phyloP scores from a whole-genome alignment of 2,329 filamentous ascomycete species.

The Paramyrothecium sp. region DNA sequence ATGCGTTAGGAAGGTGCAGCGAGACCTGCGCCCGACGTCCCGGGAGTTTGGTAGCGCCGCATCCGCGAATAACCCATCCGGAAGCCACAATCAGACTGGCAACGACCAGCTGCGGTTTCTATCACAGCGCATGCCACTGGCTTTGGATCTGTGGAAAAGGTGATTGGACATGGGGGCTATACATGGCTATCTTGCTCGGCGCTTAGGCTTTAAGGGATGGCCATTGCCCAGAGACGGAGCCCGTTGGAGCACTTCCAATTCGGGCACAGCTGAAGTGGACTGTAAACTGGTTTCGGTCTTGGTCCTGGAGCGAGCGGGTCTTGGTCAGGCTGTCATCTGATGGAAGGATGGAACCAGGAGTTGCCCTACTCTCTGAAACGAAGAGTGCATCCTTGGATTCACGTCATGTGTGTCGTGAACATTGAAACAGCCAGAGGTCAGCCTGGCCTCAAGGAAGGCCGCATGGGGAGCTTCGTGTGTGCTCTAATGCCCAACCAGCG shows the following conservation, averaged over 20 bases:
- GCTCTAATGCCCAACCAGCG: neutral
- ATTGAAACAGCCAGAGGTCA: neutral
- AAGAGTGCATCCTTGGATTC: too few relatives aligned
- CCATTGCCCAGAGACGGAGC: neutral
- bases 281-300: too few relatives aligned
- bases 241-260: too few relatives aligned
- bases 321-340: neutral
- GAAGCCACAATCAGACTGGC: neutral
- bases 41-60: constrained; percentile 28
- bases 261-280: too few relatives aligned
- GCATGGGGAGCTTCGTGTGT: neutral
- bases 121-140: neutral
- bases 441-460: neutral
- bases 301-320: too few relatives aligned
- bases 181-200: neutral
- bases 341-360: too few relatives aligned
- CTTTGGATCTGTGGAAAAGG: neutral
- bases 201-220: neutral
- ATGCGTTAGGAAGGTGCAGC: neutral
- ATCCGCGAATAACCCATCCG: constrained; percentile 19
- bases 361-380: too few relatives aligned
- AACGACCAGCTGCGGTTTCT: neutral
- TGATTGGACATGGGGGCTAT: neutral
- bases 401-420: neutral
- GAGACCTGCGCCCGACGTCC: constrained; percentile 11